Base-by-base conservation (phyloP, 306 rosid genomes). In the Chamaecrista fasciculata region DNA sequence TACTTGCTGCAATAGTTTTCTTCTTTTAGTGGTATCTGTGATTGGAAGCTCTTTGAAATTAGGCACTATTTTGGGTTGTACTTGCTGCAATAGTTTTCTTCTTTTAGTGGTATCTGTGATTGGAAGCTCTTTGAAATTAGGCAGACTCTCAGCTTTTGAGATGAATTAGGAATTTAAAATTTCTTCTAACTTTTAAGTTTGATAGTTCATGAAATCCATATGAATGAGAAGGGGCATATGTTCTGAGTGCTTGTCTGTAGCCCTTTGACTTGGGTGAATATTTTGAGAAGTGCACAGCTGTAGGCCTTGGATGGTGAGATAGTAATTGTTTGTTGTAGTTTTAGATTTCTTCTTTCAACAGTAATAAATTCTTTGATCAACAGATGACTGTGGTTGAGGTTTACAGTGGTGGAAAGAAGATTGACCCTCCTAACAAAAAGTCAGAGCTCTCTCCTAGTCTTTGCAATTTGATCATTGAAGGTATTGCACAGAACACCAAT, bases 311-410 rank as follows among this genome's bases (percentile, higher is more conserved):
- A 33, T 69, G 63, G 31, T 56, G 49, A 7, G 67, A 51, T 23
- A 44, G 21, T 29, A 69, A 69, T 21, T 49, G 52, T 50, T 16
- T 66, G 26, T 34, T 23, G 23, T 25, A 4, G 33, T 50, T 39
- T 71, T 72, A 67, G 26, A 21, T 24, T 43, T 0, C 4, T 31
- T 67, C 3, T 14, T 52, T 58, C 51, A 21, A 25, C 49, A 40
- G 26, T 75, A 18, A 36, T 64, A 14, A 76, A 33, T 63, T 48
- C 20, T 55, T 21, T 69, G 66, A 23, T 70, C 62, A 28, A 42
- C 80, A 95, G 99, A 95, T 95, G 99, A 73, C 92, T 63, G 93
- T 95, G 48, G 99, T 91, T 67, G 96, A 95, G 81, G 89, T 77
- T 58, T 87, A 80, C 24, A 84, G 76, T 33, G 92, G 96, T 58